Percentiles rank a stretch among this genome's conserved stretches.
Evolutionary conservation across 1,284 basidiomycete species (phyloP).

Genomic region (Golubevia sp.): DNA sequence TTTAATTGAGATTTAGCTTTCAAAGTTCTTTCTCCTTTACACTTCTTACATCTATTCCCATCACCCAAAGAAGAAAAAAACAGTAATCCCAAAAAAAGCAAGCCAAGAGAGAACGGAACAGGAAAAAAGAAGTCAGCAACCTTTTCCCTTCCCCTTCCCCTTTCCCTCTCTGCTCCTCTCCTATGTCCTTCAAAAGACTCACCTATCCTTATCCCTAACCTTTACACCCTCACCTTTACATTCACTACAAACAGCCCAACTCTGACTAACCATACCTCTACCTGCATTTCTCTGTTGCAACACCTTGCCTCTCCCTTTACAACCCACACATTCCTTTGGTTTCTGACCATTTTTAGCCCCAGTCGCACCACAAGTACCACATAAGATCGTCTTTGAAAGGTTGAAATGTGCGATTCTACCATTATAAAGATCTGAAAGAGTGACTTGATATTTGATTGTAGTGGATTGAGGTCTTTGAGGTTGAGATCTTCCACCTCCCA

Average conservation of each 20-base stretch:
- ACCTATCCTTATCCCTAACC: conserved; percentile 51
- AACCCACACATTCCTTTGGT: conserved; percentile 51
- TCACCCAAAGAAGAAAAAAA: neutral
- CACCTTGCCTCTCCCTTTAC: conserved; percentile 45
- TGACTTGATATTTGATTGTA: conserved; percentile 43
- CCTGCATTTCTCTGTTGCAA: conserved; percentile 45
- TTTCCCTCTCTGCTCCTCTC: too few relatives aligned
- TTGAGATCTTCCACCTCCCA: conserved; percentile 14
- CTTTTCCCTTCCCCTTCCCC: too few relatives aligned
- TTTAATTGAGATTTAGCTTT: conserved; percentile 45
- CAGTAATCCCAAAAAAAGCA: neutral
- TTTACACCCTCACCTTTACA: conserved; percentile 52
- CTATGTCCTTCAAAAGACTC: neutral
- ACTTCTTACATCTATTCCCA: conserved; percentile 51
- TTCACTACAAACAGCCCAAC: conserved; percentile 33
- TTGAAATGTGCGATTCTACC: conserved; percentile 49
- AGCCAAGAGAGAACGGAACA: neutral
- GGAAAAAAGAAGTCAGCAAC: neutral
- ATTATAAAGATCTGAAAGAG: conserved; percentile 51
- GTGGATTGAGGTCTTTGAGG: conserved; percentile 18
- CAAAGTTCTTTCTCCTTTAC: conserved; percentile 51
- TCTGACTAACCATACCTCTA: conserved; percentile 46
- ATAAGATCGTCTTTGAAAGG: conserved; percentile 49
- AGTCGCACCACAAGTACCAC: conserved; percentile 40
- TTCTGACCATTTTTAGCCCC: conserved; percentile 40